These are phyloP conservation scores for Saccharomycopsis schoenii DNA, from an alignment of 805 yeast genomes.

Conservation along the genomic window DNA sequence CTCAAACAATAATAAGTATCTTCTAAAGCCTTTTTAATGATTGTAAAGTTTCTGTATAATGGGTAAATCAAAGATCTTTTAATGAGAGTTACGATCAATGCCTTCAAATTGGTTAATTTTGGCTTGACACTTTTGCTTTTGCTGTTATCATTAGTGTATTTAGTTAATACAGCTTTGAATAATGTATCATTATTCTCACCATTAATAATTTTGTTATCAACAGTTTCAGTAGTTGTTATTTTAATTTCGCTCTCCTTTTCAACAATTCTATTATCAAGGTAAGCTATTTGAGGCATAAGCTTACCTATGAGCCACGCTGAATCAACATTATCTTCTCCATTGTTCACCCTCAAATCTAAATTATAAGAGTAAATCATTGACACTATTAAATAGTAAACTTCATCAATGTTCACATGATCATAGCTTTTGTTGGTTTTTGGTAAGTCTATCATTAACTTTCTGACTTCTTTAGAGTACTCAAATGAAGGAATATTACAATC, in stretches of 20 bases:
- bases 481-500: slow-evolving; percentile 27
- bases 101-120: slow-evolving; percentile 29
- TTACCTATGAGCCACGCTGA: slow-evolving; percentile 94
- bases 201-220: too few relatives aligned
- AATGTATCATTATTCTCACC: slow-evolving; percentile 20
- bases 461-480: slow-evolving; percentile 50
- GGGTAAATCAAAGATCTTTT: slow-evolving; percentile 76
- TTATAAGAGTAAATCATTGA: slow-evolving; percentile 63
- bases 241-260: not conserved
- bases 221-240: not conserved
- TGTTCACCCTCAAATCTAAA: slow-evolving; percentile 68
- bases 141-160: slow-evolving; percentile 20
- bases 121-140: not conserved
- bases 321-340: slow-evolving; percentile 62
- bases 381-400: slow-evolving; percentile 53
- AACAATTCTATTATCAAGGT: slow-evolving; percentile 49
- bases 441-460: slow-evolving; percentile 55
- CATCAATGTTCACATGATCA: slow-evolving; percentile 43
- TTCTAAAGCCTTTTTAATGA: slow-evolving; percentile 57
- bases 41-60: slow-evolving; percentile 57
- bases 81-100: slow-evolving; percentile 49
- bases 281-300: slow-evolving; percentile 66
- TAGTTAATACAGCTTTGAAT: slow-evolving; percentile 12
- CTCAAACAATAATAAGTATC: slow-evolving; percentile 58
- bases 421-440: slow-evolving; percentile 47